Evolutionary conservation across 2,329 filamentous ascomycete genomes (phyloP).

Genomic region (Scedosporium boydii): DNA sequence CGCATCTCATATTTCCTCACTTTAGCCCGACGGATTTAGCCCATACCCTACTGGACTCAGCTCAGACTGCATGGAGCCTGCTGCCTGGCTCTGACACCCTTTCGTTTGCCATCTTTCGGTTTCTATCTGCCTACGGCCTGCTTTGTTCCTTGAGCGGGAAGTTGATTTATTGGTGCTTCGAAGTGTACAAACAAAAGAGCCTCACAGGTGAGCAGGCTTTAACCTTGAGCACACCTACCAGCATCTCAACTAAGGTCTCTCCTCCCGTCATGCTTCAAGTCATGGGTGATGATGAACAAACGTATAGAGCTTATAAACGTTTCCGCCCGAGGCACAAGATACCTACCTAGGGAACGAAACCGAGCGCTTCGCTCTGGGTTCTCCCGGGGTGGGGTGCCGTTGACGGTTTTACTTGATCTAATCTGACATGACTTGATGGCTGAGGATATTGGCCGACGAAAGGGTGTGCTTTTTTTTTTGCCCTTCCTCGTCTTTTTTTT

Average conservation of each 20-base stretch:
- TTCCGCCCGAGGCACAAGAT: constrained; percentile 1
- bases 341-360: constrained; percentile 3
- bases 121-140: background rate
- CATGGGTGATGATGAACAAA: constrained; percentile 7
- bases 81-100: background rate
- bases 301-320: constrained; percentile 5
- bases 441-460: background rate
- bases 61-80: background rate
- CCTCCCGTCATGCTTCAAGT: background rate
- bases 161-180: background rate
- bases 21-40: too few relatives aligned
- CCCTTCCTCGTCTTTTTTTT: background rate
- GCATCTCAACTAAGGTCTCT: too few relatives aligned
- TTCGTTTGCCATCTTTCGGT: background rate
- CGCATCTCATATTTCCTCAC: too few relatives aligned
- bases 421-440: constrained; percentile 38
- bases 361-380: constrained; percentile 8
- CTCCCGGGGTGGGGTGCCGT: constrained; percentile 12
- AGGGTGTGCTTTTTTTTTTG: background rate
- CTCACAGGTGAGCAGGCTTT: too few relatives aligned
- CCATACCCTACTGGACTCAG: too few relatives aligned
- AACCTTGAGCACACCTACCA: too few relatives aligned
- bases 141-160: background rate
- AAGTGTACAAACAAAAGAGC: too few relatives aligned
- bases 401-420: constrained; percentile 52